phyloP scores from a whole-genome alignment of 495 filamentous ascomycete species.

The Elasticomyces elasticus region DNA sequence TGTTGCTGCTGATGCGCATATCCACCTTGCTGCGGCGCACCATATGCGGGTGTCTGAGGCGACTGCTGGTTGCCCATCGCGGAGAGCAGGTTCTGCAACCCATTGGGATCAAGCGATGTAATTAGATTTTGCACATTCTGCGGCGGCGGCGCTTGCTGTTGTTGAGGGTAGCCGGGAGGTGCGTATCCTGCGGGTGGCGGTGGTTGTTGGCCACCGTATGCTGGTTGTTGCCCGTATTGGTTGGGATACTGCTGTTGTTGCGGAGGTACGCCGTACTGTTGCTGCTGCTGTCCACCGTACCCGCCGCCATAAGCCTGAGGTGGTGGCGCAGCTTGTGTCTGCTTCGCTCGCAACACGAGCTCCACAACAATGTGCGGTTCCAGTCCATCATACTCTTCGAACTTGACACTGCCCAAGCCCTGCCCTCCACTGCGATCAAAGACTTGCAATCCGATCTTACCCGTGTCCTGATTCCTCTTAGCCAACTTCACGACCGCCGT shows the following conservation, averaged over 20 bases:
- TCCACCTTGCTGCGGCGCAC: conserved; percentile 8
- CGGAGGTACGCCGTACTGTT: conserved; percentile 17
- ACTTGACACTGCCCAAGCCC: conserved; percentile 54
- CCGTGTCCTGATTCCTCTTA: conserved; percentile 51
- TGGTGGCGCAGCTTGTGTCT: conserved; percentile 32
- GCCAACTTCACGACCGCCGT: conserved; percentile 71
- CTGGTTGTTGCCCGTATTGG: conserved; percentile 23
- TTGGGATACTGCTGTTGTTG: conserved; percentile 11
- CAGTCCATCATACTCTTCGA: conserved; percentile 73
- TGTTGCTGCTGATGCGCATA: conserved; percentile 6
- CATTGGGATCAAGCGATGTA: conserved; percentile 57
- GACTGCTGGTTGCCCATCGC: conserved; percentile 39
- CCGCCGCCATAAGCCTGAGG: conserved; percentile 2
- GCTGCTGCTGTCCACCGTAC: conserved; percentile 34
- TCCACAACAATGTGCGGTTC: conserved; percentile 68
- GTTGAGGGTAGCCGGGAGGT: conserved; percentile 9
- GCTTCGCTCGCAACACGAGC: conserved; percentile 67
- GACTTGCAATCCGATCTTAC: conserved; percentile 67
- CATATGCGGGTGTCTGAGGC: conserved; percentile 20
- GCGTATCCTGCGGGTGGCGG: conserved; percentile 7
- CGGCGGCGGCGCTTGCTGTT: conserved; percentile 27
- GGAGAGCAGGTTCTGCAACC: conserved; percentile 62
- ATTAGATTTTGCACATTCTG: conserved; percentile 48
- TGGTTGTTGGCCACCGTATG: neutral
- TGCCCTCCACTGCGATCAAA: conserved; percentile 73